Conservation (phyloP, 1,284 basidiomycete genomes). For the Boletus sp. region DNA sequence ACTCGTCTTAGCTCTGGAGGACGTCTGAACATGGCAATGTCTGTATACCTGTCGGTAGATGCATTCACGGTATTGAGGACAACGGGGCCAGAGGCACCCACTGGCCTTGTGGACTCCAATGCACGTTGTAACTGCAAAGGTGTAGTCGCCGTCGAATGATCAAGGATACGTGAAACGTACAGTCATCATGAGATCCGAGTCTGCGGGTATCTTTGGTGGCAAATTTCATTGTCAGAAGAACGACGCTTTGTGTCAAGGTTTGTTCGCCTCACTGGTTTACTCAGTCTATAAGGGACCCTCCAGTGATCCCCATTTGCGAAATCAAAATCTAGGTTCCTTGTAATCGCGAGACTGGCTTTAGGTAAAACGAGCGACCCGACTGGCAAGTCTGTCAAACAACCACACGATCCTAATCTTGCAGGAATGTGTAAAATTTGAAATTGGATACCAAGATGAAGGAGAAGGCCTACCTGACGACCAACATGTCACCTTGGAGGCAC, state of each 20-base stretch:
- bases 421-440: conserved; percentile 2
- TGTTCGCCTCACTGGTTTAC: conserved; percentile 53
- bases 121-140: conserved; percentile 44
- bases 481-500: conserved; percentile 72
- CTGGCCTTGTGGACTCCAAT: conserved; percentile 44
- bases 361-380: conserved; percentile 76
- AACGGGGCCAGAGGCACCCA: conserved; percentile 36
- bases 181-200: conserved; percentile 47
- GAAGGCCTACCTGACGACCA: conserved; percentile 60
- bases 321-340: conserved; percentile 75
- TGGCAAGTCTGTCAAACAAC: conserved; percentile 64
- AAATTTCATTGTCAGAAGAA: conserved; percentile 7
- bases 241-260: not conserved
- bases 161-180: conserved; percentile 33
- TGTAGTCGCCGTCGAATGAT: conserved; percentile 6
- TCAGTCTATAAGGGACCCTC: conserved; percentile 63
- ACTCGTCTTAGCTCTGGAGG: conserved; percentile 7
- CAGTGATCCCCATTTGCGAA: conserved; percentile 46
- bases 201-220: conserved; percentile 47
- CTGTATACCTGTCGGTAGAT: conserved; percentile 65
- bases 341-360: conserved; percentile 61
- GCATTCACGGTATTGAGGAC: conserved; percentile 58
- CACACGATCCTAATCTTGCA: conserved; percentile 72
- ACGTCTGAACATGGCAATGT: conserved; percentile 1
- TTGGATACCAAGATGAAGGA: not conserved